Base-by-base conservation (phyloP, 805 yeast species). In the Kluyveromyces dobzhanskii region DNA sequence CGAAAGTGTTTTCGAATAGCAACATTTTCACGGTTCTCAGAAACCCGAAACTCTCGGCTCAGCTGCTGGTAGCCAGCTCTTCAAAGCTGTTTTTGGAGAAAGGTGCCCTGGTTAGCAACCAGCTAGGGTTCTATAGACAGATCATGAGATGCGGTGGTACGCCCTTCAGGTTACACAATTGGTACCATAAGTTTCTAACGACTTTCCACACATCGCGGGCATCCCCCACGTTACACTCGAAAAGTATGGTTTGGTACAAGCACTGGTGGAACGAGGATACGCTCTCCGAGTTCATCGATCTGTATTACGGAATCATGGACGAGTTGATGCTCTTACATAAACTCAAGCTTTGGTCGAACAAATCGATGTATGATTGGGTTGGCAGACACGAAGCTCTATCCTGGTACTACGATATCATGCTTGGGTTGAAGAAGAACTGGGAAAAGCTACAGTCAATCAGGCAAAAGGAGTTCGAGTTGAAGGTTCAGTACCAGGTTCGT, bases 141-240 rank as follows among this genome's bases (percentile, higher is more conserved):
- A 68, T 78, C 39, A 59, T 81, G 47, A 68, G 90, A 48, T 80
- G 80, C 43, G 90, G 88, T 30, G 74, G 77, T 32, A 68, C 82
- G 5, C 86, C 86, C 2, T 76, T 78, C 56, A 66, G 80, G 45
- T 30, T 76, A 2, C 52, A 69, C 27, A 56, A 62, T 18, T 45
- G 74, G 13, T 35, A 54, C 23, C 46, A 45, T 14, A 70, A 68
- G 43, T 10, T 75, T 0, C 42, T 36, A 1, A 36, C 44, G 1
- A 50, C 60, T 13, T 28, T 56, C 10, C 32, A 50, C 3, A 35
- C 38, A 21, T 16, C 35, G 55, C 38, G 38, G 28, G 7, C 28
- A 26, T 34, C 40, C n/a, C 48, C 32, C 39, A 48, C 19, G 2
- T 18, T 34, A 10, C 37, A 29, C n/a, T 30, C 35, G 17, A 28